A percentile compares a stretch with the other conserved stretches of the same genome.
phyloP scores from a whole-genome alignment of 257 asterid species.

The Apocynum venetum region DNA sequence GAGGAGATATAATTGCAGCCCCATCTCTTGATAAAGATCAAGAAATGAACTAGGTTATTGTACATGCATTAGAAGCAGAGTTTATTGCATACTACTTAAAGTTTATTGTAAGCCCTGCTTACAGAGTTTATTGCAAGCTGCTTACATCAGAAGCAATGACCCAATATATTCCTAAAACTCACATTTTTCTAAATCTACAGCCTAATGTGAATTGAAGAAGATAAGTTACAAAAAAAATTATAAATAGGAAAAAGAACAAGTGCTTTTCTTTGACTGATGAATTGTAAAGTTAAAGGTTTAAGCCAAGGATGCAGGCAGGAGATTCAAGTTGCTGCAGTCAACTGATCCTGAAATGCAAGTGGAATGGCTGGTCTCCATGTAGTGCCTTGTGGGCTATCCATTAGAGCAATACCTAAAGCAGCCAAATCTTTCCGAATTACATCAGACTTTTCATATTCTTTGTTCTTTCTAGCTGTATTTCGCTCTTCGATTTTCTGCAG shows the following conservation, averaged over 20 bases:
- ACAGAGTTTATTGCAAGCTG: neutral
- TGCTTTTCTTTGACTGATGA: neutral
- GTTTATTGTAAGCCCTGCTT: too few relatives aligned
- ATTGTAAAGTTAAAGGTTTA: neutral
- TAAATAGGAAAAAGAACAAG: neutral
- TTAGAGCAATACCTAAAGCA: slow-evolving; percentile 71
- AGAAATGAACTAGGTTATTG: neutral
- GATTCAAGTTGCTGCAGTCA: slow-evolving; percentile 30
- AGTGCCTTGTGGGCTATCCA: slow-evolving; percentile 76
- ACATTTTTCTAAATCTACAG: neutral
- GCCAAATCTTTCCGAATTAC: slow-evolving; percentile 71
- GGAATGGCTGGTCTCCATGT: slow-evolving; percentile 64
- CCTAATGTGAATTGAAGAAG: neutral
- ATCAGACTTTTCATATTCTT: slow-evolving; percentile 83
- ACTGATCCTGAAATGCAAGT: slow-evolving; percentile 48
- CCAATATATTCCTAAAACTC: neutral
- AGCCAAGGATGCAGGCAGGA: slow-evolving; percentile 7
- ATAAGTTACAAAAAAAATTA: too few relatives aligned
- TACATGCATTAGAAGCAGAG: too few relatives aligned
- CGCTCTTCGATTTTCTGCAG: slow-evolving; percentile 42
- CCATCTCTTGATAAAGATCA: neutral
- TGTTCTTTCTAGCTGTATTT: slow-evolving; percentile 59
- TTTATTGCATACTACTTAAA: too few relatives aligned
- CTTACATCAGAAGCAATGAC: neutral
- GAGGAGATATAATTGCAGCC: neutral